Conservation (phyloP, 257 asterid genomes). For the Rubia yunnanensis region DNA sequence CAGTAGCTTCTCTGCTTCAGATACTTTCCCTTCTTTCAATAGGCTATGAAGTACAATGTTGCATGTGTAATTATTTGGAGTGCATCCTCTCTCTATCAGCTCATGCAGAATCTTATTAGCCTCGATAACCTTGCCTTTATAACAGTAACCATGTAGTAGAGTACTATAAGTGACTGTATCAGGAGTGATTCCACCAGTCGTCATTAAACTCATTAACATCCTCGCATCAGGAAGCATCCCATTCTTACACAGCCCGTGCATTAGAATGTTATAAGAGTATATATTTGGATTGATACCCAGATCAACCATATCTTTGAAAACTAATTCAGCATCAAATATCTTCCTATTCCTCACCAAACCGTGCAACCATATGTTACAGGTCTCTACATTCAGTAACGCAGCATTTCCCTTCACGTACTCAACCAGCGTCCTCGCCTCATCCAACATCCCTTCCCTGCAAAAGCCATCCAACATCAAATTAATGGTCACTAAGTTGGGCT, state of each 20-base stretch:
- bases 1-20: constrained; percentile 76
- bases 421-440: constrained; percentile 53
- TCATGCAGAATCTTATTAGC: constrained; percentile 61
- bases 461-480: constrained; percentile 79
- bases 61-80: constrained; percentile 71
- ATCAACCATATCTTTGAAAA: constrained; percentile 55
- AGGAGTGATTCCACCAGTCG: constrained; percentile 49
- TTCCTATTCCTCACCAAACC: constrained; percentile 68
- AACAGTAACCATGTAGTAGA: constrained; percentile 81
- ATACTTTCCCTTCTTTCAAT: constrained; percentile 82
- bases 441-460: constrained; percentile 70
- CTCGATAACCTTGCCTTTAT: constrained; percentile 52
- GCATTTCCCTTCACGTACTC: constrained; percentile 53
- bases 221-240: constrained; percentile 75
- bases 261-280: constrained; percentile 65
- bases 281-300: constrained; percentile 55
- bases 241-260: constrained; percentile 65
- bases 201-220: constrained; percentile 55
- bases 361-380: constrained; percentile 63
- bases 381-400: constrained; percentile 42
- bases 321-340: constrained; percentile 60
- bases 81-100: constrained; percentile 51
- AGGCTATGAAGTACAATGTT: constrained; percentile 69
- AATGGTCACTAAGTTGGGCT: constrained; percentile 61
- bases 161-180: constrained; percentile 73